phyloP scores from a whole-genome alignment of 2,329 filamentous ascomycete genomes.

The Shiraia sp. region DNA sequence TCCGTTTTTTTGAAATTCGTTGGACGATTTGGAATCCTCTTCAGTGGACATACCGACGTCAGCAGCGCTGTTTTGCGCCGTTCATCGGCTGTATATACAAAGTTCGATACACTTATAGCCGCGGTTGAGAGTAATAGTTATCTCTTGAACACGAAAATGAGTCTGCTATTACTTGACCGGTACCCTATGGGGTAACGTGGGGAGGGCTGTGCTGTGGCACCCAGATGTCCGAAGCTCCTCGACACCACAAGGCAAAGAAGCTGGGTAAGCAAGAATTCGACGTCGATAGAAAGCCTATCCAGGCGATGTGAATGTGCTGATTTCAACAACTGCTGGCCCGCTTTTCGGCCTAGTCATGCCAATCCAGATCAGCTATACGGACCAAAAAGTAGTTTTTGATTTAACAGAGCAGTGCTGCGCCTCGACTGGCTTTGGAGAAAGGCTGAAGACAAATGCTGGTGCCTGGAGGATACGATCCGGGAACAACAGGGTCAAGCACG shows the following conservation, averaged over 20 bases:
- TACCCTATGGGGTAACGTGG: not conserved
- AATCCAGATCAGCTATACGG: slow-evolving; percentile 19
- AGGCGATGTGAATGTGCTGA: slow-evolving; percentile 20
- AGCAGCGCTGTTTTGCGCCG: slow-evolving; percentile 15
- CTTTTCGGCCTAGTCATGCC: slow-evolving; percentile 27
- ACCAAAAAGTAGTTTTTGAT: slow-evolving; percentile 7
- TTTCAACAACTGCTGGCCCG: slow-evolving; percentile 21
- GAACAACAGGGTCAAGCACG: slow-evolving; percentile 2
- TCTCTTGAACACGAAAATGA: not conserved
- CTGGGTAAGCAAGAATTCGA: slow-evolving; percentile 7
- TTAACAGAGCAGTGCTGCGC: slow-evolving; percentile 24
- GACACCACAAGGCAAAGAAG: slow-evolving; percentile 5
- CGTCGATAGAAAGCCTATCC: slow-evolving; percentile 15
- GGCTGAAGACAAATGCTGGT: slow-evolving; percentile 29
- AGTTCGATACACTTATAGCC: not conserved
- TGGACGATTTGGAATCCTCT: slow-evolving; percentile 27
- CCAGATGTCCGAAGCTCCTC: not conserved
- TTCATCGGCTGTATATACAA: slow-evolving; percentile 30
- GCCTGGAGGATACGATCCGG: slow-evolving; percentile 23
- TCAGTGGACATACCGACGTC: slow-evolving; percentile 38
- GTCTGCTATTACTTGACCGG: no score
- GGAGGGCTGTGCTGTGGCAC: slow-evolving; percentile 16
- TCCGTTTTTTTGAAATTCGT: slow-evolving; percentile 27
- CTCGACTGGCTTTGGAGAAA: slow-evolving; percentile 17
- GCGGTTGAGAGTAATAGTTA: no score